phyloP scores from a whole-genome alignment of 2,329 filamentous ascomycete species.

The Alternaria tenuissima region DNA sequence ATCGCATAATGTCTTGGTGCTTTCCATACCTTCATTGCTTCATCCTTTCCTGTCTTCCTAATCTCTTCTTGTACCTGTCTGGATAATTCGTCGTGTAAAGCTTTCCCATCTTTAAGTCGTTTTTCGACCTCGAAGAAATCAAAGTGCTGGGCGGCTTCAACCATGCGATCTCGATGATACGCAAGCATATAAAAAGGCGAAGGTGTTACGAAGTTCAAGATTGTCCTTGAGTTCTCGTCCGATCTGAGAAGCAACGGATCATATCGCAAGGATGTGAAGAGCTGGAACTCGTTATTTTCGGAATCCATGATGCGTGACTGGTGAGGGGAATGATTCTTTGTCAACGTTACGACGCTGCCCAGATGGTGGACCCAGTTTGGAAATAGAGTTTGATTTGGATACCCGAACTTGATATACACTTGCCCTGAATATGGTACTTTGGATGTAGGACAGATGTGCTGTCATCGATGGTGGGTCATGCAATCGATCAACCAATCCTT shows the following conservation, averaged over 20 bases:
- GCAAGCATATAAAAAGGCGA: conserved; percentile 81
- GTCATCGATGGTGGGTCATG: conserved; percentile 2
- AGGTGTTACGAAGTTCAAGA: conserved; percentile 58
- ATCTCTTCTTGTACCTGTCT: conserved; percentile 43
- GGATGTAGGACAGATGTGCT: conserved; percentile 1
- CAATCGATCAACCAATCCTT: background rate
- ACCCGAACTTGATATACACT: background rate
- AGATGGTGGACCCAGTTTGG: background rate
- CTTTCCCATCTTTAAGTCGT: conserved; percentile 46
- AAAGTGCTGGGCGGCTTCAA: conserved; percentile 64
- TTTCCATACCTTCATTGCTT: conserved; percentile 37
- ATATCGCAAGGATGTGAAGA: conserved; percentile 52
- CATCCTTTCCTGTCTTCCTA: conserved; percentile 29
- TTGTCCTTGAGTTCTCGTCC: conserved; percentile 55
- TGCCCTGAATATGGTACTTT: background rate
- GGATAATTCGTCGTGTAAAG: conserved; percentile 44
- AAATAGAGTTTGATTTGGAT: background rate
- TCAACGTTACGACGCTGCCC: background rate
- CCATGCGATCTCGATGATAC: conserved; percentile 79
- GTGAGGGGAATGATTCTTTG: background rate
- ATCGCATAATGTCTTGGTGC: background rate
- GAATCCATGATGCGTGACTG: conserved; percentile 26
- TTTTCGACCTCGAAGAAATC: conserved; percentile 53
- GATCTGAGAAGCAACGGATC: conserved; percentile 48
- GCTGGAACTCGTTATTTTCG: conserved; percentile 39